Evolutionary conservation across 257 asterid genomes (phyloP), one percentile per base, ranked within the genome.

Genomic region (Nicotiana tabacum): DNA sequence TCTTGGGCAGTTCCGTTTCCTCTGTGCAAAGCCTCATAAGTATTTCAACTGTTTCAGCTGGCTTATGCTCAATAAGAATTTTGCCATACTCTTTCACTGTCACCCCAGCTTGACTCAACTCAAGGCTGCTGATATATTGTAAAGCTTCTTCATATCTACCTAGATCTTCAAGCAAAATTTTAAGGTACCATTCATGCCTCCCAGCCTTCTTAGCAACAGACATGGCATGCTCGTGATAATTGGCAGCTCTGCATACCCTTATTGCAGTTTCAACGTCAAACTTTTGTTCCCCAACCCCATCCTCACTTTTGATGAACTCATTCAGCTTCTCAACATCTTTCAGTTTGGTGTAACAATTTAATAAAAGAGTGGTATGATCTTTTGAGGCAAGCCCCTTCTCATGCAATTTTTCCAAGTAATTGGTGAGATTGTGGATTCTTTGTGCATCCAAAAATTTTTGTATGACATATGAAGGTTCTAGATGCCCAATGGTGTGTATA

Each of bases 361-460:
- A 92, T 86, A 96, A 88, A 81, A 95, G 97, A 85, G 98, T 95
- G 51, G 99, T 95, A 84, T 95, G 99, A 85, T 95, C 98, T 88
- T 95, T 95, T 30, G 99, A 91, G 77, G 95, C 99, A 88, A 91
- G 89, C 69, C 99, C 98, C 81, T 94, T 95, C 90, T 95, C 98
- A 33, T 95, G 99, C 83, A 95, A 88, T 90, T 95, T 95, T 77
- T 95, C 99, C 94, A 95, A 86, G 91, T 95, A 95, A 87, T 89
- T 94, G 55, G 99, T 95, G 55, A 95, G 90, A 88, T 96, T 96
- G 90, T 94, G 85, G 84, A 96, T 96, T 83, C 99, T 90, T 86
- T 94, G 99, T 6, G 99, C 98, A 91, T 96, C 99, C 90, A 96
- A 83, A 89, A 96, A 92, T 91, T 96, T 96, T 81, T 94, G 99